Evolutionary conservation across 2,329 filamentous ascomycete genomes (phyloP).

Genomic region (Elsinoe arachidis): DNA sequence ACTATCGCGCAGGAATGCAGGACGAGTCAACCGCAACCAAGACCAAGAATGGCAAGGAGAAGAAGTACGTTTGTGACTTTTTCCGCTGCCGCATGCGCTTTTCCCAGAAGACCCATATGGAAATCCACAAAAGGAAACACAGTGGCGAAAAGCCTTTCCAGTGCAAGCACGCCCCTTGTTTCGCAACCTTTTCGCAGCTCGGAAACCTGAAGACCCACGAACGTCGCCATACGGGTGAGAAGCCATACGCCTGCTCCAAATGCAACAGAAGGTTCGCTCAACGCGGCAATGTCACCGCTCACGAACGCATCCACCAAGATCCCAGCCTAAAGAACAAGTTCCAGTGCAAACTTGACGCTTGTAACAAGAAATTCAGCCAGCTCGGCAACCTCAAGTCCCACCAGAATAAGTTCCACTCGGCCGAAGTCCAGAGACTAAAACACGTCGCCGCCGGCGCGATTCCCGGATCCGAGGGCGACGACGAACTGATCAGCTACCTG

Average conservation of each 20-base stretch:
- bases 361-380: conserved; percentile 81
- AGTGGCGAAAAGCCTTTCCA: conserved; percentile 81
- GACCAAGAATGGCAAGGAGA: conserved; percentile 37
- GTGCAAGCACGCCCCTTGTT: conserved; percentile 65
- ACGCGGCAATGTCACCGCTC: conserved; percentile 74
- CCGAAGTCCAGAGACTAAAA: conserved; percentile 62
- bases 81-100: conserved; percentile 73
- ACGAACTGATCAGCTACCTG: conserved; percentile 76
- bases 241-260: conserved; percentile 68
- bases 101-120: conserved; percentile 83
- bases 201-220: conserved; percentile 92
- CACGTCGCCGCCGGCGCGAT: conserved; percentile 47
- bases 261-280: conserved; percentile 81
- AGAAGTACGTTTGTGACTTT: conserved; percentile 64
- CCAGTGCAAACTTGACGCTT: conserved; percentile 71
- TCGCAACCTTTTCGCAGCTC: conserved; percentile 74
- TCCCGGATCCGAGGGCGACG: conserved; percentile 41
- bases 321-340: conserved; percentile 63
- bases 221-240: conserved; percentile 77
- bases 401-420: conserved; percentile 84
- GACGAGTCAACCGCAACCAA: neutral
- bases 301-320: conserved; percentile 62
- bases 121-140: conserved; percentile 81
- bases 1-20: neutral
- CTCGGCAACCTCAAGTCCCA: conserved; percentile 92